phyloP scores from a whole-genome alignment of 2,329 filamentous ascomycete species.

The Mycosphaerella sp. region DNA sequence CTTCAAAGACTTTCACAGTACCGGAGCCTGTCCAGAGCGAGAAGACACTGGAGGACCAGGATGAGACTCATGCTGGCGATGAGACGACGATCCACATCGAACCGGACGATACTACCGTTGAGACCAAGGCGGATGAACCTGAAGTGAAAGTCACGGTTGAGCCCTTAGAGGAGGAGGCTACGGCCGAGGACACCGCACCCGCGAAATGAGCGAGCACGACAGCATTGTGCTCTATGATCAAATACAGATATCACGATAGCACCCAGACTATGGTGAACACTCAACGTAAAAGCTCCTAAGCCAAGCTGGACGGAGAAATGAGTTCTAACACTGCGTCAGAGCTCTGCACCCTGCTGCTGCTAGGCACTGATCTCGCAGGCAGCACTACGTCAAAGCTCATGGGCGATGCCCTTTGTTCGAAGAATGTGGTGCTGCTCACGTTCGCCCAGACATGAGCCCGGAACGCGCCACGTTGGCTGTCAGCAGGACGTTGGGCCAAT shows the following conservation, averaged over 20 bases:
- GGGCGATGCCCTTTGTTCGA: too few relatives aligned
- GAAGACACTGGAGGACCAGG: neutral
- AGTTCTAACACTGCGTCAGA: too few relatives aligned
- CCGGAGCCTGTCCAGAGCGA: neutral
- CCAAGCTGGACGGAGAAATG: neutral
- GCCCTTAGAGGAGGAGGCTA: constrained; percentile 3
- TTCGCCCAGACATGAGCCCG: too few relatives aligned
- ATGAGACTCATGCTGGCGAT: constrained; percentile 4
- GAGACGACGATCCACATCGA: constrained; percentile 10
- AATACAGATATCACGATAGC: neutral
- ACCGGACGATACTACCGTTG: neutral
- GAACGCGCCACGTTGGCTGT: too few relatives aligned
- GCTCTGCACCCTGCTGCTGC: too few relatives aligned
- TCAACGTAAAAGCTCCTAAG: neutral
- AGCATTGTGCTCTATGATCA: neutral
- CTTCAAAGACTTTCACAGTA: neutral
- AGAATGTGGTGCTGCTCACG: too few relatives aligned
- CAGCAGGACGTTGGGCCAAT: too few relatives aligned
- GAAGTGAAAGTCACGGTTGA: constrained; percentile 19
- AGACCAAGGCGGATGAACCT: constrained; percentile 10
- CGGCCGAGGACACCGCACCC: neutral
- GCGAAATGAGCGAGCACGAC: neutral
- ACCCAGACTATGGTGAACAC: neutral
- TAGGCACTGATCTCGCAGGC: too few relatives aligned
- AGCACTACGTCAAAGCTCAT: too few relatives aligned